Conservation (phyloP, 441 rosid genomes). For the Biscutella auriculata region DNA sequence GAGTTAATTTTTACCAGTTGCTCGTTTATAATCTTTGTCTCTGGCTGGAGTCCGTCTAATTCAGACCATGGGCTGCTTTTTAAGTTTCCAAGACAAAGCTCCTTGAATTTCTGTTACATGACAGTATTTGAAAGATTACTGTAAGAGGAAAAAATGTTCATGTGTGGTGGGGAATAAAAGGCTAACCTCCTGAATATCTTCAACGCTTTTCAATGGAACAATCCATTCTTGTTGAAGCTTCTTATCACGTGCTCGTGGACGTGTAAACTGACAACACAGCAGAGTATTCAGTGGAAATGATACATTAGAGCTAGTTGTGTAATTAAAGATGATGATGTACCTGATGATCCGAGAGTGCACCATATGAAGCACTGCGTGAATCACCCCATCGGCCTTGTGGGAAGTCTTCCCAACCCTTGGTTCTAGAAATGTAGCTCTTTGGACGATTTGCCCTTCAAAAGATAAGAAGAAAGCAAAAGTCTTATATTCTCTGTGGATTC, state of each 20-base stretch:
- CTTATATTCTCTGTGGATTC: no score
- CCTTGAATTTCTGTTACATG: conserved; percentile 84
- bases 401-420: conserved; percentile 84
- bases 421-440: conserved; percentile 86
- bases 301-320: no score
- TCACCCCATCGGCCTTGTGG: conserved; percentile 92
- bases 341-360: conserved; percentile 81
- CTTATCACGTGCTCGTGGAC: conserved; percentile 82
- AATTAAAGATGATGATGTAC: no score
- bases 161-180: no score
- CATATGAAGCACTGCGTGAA: conserved; percentile 76
- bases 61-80: conserved; percentile 95
- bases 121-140: no score
- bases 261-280: no score
- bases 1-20: conserved; percentile 69
- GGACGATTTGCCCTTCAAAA: conserved; percentile 90
- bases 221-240: conserved; percentile 84
- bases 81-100: conserved; percentile 65
- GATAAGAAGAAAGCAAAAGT: conserved; percentile 8
- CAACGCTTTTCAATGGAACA: conserved; percentile 49
- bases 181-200: conserved; percentile 71
- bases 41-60: conserved; percentile 79
- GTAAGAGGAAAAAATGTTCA: no score
- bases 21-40: conserved; percentile 81
- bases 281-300: no score